Evolutionary conservation across 176 grass and related monocot genomes (phyloP), one percentile per base, ranked within the genome.

Genomic region (Saccharum spontaneum): DNA sequence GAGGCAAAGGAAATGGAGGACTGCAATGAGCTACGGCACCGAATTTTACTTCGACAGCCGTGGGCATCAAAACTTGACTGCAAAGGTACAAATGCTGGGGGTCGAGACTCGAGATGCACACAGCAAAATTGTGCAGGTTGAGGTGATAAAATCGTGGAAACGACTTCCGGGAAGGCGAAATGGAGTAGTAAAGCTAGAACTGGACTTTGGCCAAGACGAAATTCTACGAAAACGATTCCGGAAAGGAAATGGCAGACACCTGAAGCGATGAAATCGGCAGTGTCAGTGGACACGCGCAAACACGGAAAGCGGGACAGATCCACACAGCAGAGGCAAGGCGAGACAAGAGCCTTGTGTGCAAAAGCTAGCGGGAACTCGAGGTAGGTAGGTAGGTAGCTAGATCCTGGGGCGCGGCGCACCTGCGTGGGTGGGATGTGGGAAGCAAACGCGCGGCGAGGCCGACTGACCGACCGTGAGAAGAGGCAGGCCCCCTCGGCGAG

Each of bases 121-220:
- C 39, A 64, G 34, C 73, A 40, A 16, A 71, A 78, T n/a, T 41
- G 65, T 31, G 38, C 18, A 17, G 45, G 26, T 8, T 33, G 30
- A 73, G 7, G 10, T 9, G n/a, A n/a, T 43, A 71, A 68, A 77
- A 34, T 3, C 1, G 18, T 46, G 16, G 73, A 73, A 55, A 68
- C 71, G n/a, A 46, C 2, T 70, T 64, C 69, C 77, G 50, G 79
- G 72, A 89, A 83, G 65, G 15, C 2, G 46, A 41, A 9, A 84
- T 39, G 59, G 18, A 40, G 44, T 60, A 31, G 5, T 6, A 69
- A 36, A 69, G 23, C 17, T n/a, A 62, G 57, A 23, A 33, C 23
- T 70, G 5, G 50, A 24, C 11, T 60, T n/a, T 78, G 8, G 28
- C 75, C 20, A 31, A 49, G 45, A 24, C 57, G 9, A 61, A 62